These are phyloP conservation scores for Eimeria falciformis DNA, from an alignment of 169 alveolate genomes.

Conservation along the genomic window DNA sequence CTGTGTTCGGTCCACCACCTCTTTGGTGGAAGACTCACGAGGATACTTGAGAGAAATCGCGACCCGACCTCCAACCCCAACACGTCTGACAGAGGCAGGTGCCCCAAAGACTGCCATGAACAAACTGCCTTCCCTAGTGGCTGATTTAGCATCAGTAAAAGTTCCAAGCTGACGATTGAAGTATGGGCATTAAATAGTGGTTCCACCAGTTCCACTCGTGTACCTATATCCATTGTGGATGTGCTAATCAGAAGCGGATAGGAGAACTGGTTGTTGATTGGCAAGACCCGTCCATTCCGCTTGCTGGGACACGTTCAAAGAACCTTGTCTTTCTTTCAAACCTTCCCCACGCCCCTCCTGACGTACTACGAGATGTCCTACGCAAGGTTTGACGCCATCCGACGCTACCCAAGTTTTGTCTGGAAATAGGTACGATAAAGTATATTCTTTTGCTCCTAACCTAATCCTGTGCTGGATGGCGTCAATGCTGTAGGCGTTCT, in stretches of 20 bases:
- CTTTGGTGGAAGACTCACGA: slow-evolving; percentile 12
- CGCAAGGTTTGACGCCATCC: slow-evolving; percentile 28
- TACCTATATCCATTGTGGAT: background rate
- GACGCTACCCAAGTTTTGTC: background rate
- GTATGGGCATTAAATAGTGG: background rate
- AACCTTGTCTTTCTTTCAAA: slow-evolving; percentile 75
- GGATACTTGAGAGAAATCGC: slow-evolving; percentile 58
- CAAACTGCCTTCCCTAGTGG: background rate
- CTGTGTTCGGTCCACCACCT: background rate
- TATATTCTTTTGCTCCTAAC: background rate
- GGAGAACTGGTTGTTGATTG: slow-evolving; percentile 73
- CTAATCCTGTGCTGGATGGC: background rate
- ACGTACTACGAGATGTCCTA: slow-evolving; percentile 41
- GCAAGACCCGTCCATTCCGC: slow-evolving; percentile 69
- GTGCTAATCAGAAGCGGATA: slow-evolving; percentile 61
- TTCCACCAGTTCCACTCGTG: background rate
- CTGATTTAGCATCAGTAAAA: background rate
- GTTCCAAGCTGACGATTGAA: background rate
- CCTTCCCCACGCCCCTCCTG: slow-evolving; percentile 73
- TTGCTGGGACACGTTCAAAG: slow-evolving; percentile 65
- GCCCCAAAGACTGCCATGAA: background rate
- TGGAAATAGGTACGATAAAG: background rate
- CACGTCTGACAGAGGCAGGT: slow-evolving; percentile 75
- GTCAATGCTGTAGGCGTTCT: slow-evolving; percentile 61
- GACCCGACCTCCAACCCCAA: slow-evolving; percentile 70